phyloP scores from a whole-genome alignment of 2,329 filamentous ascomycete species.

The Clonostachys chloroleuca region DNA sequence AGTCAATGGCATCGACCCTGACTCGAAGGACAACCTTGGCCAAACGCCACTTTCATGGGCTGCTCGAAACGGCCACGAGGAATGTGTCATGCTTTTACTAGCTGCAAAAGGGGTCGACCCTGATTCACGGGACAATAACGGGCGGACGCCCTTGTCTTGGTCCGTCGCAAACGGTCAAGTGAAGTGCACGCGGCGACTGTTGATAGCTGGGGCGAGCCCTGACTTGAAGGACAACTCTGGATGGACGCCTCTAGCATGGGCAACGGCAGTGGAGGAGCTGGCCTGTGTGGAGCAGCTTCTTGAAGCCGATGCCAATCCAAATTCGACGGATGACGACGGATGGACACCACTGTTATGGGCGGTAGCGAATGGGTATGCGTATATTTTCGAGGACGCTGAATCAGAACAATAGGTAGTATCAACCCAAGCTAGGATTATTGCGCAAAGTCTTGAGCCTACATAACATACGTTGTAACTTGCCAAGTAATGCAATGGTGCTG shows the following conservation, averaged over 20 bases:
- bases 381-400: background rate
- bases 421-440: no score
- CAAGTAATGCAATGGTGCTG: no score
- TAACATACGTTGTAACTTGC: no score
- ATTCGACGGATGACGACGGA: background rate
- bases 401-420: no score
- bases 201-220: background rate
- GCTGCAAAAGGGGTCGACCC: background rate
- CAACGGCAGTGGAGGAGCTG: background rate
- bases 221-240: background rate
- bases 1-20: background rate
- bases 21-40: background rate
- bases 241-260: background rate
- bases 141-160: background rate
- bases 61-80: slow-evolving; percentile 1
- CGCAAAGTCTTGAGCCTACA: no score
- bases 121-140: background rate
- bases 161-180: background rate
- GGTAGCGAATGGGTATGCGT: background rate
- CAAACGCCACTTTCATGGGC: background rate
- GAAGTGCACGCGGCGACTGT: background rate
- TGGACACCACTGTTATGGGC: background rate
- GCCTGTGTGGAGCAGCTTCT: background rate
- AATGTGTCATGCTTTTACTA: slow-evolving; percentile 3
- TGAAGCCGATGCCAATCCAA: background rate